Base-by-base conservation (phyloP, 805 yeast species). In the Saturnispora sanitii region DNA sequence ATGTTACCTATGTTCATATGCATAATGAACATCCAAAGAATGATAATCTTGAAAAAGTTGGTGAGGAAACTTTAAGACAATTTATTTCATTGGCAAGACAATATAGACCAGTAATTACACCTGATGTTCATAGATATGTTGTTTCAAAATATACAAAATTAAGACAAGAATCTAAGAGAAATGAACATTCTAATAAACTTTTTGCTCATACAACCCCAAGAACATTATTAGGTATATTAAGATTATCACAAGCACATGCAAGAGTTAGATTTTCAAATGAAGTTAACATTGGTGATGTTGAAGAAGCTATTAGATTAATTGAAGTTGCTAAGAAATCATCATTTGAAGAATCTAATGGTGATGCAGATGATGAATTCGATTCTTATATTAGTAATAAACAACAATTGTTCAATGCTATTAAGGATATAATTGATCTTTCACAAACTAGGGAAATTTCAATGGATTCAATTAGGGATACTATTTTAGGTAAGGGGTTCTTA, bases 1-100 rank as follows among this genome's bases (percentile, higher is more conserved):
- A 92, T 62, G 97, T 92, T 48, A 80, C 98, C 11, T 87, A 75
- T 56, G 99, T 92, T 33, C 99, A 92, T 64, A 87, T 86, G 88
- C 82, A 82, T 62, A 83, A 80, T 63, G 72, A 66, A 41, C 96
- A 90, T 53, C 98, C 99, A 32, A 18, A 8, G 6, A 32, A 9
- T 4, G 77, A 71, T 31, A 67, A 73, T 68, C 81, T 70, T 34
- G 79, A 73, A 46, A 94, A 96, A 13, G 65, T 90, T 33, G 87
- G 81, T 46, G 78, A 95, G 0, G 59, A 75, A 7, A 75, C 85
- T 21, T 79, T 92, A 56, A 77, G 98, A 56, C 95, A 86, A 58
- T 88, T 76, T 57, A 81, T 92, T 48, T 79, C 94, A 2, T 69
- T 77, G 55, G 96, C 99, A 0, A 77, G 95, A 54, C 67, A 79